These are phyloP conservation scores for Magnolia changhungtana DNA, from an alignment of 164 flowering plant genomes.

Conservation along the genomic window DNA sequence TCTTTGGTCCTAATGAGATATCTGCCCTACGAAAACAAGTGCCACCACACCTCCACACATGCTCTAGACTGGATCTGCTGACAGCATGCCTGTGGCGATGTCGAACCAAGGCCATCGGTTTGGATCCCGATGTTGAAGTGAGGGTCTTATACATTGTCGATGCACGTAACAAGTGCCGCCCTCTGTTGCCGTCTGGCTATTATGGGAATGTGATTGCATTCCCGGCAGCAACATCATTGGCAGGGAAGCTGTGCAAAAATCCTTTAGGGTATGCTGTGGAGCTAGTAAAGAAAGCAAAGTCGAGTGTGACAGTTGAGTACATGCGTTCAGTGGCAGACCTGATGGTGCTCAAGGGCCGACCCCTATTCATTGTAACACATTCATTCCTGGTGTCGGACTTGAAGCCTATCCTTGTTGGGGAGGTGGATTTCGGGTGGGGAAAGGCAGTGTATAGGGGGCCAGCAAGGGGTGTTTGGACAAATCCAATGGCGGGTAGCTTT, in stretches of 20 bases:
- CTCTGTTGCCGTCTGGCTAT: constrained; percentile 22
- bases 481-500: constrained; percentile 41
- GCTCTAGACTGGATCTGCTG: constrained; percentile 20
- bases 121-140: constrained; percentile 19
- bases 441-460: constrained; percentile 44
- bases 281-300: constrained; percentile 21
- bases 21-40: constrained; percentile 9
- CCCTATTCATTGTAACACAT: constrained; percentile 27
- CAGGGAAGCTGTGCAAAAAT: constrained; percentile 12
- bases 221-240: constrained; percentile 17
- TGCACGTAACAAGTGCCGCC: constrained; percentile 11
- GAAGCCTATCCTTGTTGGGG: constrained; percentile 36
- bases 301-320: constrained; percentile 24
- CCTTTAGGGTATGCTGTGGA: constrained; percentile 24
- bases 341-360: constrained; percentile 27
- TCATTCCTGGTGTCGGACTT: constrained; percentile 43
- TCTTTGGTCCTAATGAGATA: constrained; percentile 23
- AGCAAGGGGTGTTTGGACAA: constrained; percentile 40
- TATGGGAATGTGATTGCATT: constrained; percentile 23
- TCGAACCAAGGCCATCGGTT: constrained; percentile 25
- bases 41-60: constrained; percentile 6
- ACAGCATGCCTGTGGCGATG: constrained; percentile 32
- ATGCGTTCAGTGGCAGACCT: constrained; percentile 26
- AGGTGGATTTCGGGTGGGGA: constrained; percentile 68
- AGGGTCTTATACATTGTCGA: constrained; percentile 16